Evolutionary conservation across 1,139 yeast species (phyloP).

Genomic region (Yarrowia galli): DNA sequence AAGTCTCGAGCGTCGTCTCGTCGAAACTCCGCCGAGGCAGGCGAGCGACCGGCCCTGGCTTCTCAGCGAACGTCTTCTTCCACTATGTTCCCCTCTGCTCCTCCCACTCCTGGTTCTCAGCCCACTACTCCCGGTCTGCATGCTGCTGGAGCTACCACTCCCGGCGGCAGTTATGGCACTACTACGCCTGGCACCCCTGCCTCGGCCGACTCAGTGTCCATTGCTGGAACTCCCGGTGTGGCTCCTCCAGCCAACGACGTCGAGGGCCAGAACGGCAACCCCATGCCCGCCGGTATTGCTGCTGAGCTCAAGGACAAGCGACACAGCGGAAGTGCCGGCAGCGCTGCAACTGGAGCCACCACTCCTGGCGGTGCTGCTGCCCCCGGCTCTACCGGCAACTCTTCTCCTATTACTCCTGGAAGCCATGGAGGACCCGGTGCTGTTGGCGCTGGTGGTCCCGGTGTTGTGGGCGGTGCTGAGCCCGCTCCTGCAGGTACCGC

Average conservation of each 20-base stretch:
- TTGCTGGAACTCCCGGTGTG: background rate
- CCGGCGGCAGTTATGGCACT: background rate
- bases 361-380: background rate
- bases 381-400: background rate
- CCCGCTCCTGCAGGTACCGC: background rate
- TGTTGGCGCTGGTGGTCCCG: constrained; percentile 9
- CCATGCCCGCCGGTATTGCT: constrained; percentile 22
- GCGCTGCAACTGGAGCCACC: background rate
- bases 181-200: constrained; percentile 21
- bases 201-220: constrained; percentile 20
- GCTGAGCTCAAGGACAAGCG: constrained; percentile 19
- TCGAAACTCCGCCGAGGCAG: background rate
- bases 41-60: background rate
- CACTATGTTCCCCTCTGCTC: constrained; percentile 7
- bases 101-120: constrained; percentile 10
- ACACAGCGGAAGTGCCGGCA: background rate
- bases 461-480: background rate
- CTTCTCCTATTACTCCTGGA: background rate
- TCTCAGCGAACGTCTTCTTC: constrained; percentile 6
- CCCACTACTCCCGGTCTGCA: constrained; percentile 8
- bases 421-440: background rate
- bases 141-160: background rate
- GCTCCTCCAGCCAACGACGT: background rate
- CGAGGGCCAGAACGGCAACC: constrained; percentile 26
- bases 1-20: background rate